phyloP scores from a whole-genome alignment of 768 basidiomycete genomes.

The Russula emetica region DNA sequence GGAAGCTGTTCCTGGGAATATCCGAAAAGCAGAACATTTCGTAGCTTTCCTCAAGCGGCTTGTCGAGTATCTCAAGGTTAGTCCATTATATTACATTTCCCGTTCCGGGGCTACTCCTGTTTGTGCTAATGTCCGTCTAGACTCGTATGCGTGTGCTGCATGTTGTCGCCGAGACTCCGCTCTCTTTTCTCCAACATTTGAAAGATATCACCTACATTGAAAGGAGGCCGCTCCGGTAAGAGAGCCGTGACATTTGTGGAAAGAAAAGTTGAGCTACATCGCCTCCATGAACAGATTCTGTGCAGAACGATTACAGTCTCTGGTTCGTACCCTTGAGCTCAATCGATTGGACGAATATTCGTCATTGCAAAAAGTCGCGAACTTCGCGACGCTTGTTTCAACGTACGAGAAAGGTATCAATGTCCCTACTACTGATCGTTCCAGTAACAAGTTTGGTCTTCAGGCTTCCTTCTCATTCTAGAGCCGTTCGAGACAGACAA shows the following conservation, averaged over 20 bases:
- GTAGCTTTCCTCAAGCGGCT: constrained; percentile 97
- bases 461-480: constrained; percentile 92
- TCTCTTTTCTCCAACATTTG: constrained; percentile 94
- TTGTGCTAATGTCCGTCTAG: constrained; percentile 40
- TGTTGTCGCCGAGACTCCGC: constrained; percentile 96
- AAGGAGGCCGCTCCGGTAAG: constrained; percentile 80
- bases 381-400: constrained; percentile 92
- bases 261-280: background rate
- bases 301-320: constrained; percentile 89
- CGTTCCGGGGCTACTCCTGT: background rate
- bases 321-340: constrained; percentile 88
- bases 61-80: constrained; percentile 95
- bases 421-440: background rate
- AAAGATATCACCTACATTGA: constrained; percentile 99
- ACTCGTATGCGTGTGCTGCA: constrained; percentile 99
- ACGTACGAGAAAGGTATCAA: constrained; percentile 90
- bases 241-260: constrained; percentile 18
- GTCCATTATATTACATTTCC: background rate
- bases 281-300: constrained; percentile 64
- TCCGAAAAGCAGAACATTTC: constrained; percentile 98
- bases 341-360: constrained; percentile 87
- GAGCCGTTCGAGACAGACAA: constrained; percentile 99
- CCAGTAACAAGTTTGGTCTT: constrained; percentile 4
- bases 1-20: constrained; percentile 97
- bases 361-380: constrained; percentile 90